Percentiles rank a stretch among this genome's conserved stretches.
Conservation (phyloP, 2,329 filamentous ascomycete genomes). For the Diaporthe vaccinii region DNA sequence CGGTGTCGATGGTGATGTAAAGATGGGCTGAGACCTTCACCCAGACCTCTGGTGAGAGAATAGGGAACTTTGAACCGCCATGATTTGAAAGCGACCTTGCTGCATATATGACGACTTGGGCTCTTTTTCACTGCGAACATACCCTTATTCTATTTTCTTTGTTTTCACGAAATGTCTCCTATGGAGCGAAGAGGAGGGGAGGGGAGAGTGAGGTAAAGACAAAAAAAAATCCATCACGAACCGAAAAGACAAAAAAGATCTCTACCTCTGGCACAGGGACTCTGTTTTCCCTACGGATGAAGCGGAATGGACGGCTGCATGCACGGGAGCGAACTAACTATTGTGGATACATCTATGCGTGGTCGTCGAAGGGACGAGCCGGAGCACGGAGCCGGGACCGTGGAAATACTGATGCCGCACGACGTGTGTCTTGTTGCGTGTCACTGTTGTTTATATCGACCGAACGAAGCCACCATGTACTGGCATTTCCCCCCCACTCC, state of each 20-base stretch:
- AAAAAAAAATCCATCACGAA: not conserved
- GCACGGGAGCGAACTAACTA: not conserved
- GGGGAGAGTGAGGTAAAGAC: conserved; percentile 6
- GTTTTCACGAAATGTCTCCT: not conserved
- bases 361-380: not conserved
- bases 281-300: not conserved
- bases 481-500: not conserved
- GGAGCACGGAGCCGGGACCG: not conserved
- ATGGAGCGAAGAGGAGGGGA: not conserved
- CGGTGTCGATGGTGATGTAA: conserved; percentile 40
- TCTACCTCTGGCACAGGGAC: not conserved
- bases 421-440: conserved; percentile 26
- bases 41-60: not conserved
- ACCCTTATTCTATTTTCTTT: conserved; percentile 16
- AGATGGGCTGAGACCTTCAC: conserved; percentile 38
- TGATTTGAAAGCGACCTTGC: conserved; percentile 13
- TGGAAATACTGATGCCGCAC: conserved; percentile 10
- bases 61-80: conserved; percentile 1
- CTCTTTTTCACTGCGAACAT: conserved; percentile 16
- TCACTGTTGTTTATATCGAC: conserved; percentile 25
- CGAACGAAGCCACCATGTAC: conserved; percentile 9
- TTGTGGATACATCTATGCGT: not conserved
- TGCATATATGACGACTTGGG: conserved; percentile 28
- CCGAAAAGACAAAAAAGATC: conserved; percentile 25
- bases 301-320: not conserved